These are phyloP conservation scores for Phialocephala sp. DNA, from an alignment of 2,329 filamentous ascomycete genomes.

Conservation along the genomic window DNA sequence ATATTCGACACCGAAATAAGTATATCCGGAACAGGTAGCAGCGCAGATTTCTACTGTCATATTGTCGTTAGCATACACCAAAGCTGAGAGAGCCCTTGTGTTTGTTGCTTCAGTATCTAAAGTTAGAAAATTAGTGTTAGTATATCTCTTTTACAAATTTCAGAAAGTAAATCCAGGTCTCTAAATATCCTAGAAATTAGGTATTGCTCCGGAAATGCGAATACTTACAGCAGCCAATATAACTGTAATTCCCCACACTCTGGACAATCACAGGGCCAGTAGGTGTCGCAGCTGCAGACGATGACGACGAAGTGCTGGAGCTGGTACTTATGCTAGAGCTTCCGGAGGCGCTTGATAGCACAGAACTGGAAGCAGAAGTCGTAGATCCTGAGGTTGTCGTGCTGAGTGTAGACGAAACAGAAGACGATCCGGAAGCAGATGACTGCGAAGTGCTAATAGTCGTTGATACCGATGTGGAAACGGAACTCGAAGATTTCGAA, in stretches of 20 bases:
- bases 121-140: slow-evolving; percentile 36
- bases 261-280: slow-evolving; percentile 21
- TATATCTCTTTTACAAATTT: background rate
- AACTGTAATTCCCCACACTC: slow-evolving; percentile 21
- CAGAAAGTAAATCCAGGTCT: too few species aligned
- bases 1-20: slow-evolving; percentile 45
- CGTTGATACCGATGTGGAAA: slow-evolving; percentile 1
- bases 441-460: background rate
- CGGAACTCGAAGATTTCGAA: slow-evolving; percentile 1
- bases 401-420: background rate
- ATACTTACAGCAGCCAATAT: slow-evolving; percentile 7
- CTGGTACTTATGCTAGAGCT: background rate
- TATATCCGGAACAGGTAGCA: slow-evolving; percentile 36
- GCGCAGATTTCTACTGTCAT: slow-evolving; percentile 41
- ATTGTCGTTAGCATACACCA: slow-evolving; percentile 30
- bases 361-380: background rate
- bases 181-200: too few species aligned
- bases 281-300: slow-evolving; percentile 9
- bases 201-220: too few species aligned
- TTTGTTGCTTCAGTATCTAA: slow-evolving; percentile 41
- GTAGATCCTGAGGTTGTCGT: background rate
- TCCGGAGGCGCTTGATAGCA: background rate
- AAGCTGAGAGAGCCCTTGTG: slow-evolving; percentile 35
- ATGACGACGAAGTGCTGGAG: background rate
- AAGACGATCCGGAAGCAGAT: background rate